phyloP scores from a whole-genome alignment of 345 rosid species.

The Aquilaria yunnanensis region DNA sequence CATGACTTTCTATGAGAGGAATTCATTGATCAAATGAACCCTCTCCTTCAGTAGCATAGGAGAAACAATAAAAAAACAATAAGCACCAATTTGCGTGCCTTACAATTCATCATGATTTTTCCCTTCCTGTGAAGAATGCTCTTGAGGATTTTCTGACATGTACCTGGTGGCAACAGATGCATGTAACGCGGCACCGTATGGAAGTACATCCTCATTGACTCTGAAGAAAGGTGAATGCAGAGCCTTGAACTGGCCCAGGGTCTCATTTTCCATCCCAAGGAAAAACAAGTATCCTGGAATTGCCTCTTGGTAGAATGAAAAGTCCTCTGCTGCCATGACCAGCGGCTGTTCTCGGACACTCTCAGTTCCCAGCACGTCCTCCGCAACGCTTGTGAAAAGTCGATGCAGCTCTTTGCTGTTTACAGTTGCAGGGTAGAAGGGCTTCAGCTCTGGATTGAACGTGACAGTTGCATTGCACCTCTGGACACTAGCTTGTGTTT shows the following conservation, averaged over 20 bases:
- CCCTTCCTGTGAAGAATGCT: slow-evolving; percentile 1
- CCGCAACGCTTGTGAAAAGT: slow-evolving; percentile 32
- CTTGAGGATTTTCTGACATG: slow-evolving; percentile 35
- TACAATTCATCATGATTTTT: slow-evolving; percentile 43
- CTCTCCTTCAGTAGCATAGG: too few relatives aligned
- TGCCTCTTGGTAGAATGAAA: slow-evolving; percentile 54
- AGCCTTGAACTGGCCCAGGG: slow-evolving; percentile 17
- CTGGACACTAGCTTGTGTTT: slow-evolving; percentile 61
- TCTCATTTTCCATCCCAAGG: slow-evolving; percentile 53
- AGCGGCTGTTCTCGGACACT: slow-evolving; percentile 27
- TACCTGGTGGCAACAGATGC: slow-evolving; percentile 45
- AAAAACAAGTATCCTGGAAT: slow-evolving; percentile 60
- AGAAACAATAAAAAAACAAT: too few relatives aligned
- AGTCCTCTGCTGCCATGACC: slow-evolving; percentile 66
- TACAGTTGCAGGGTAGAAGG: slow-evolving; percentile 35
- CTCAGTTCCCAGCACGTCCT: slow-evolving; percentile 40
- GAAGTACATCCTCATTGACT: slow-evolving; percentile 58
- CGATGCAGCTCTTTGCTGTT: slow-evolving; percentile 48
- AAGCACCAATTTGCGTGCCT: background rate
- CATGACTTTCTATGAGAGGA: too few relatives aligned
- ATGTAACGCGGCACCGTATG: slow-evolving; percentile 71
- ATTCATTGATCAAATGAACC: too few relatives aligned
- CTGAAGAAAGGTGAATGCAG: slow-evolving; percentile 44
- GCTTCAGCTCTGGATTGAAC: slow-evolving; percentile 20
- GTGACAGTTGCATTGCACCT: slow-evolving; percentile 56